These are phyloP conservation scores for Fusarium haematococcum DNA, from an alignment of 2,329 filamentous ascomycete species.

Conservation along the genomic window DNA sequence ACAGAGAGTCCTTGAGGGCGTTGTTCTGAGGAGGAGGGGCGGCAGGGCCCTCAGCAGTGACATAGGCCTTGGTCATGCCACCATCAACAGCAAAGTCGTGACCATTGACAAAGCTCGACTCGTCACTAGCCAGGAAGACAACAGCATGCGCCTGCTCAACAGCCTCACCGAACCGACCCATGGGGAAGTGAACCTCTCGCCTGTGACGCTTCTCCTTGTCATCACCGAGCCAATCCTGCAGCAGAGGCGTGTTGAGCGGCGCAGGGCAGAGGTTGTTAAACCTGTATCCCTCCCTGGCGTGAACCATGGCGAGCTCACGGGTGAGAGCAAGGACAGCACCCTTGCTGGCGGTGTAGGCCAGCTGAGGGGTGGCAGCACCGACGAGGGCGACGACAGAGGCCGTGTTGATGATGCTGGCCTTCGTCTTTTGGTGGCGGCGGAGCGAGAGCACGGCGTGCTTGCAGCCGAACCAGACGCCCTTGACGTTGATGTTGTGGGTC, in stretches of 20 bases:
- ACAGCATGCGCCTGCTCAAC: conserved; percentile 93
- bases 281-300: conserved; percentile 87
- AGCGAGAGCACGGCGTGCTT: conserved; percentile 90
- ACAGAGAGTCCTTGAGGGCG: conserved; percentile 62
- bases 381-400: conserved; percentile 90
- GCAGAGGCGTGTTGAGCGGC: conserved; percentile 89
- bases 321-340: conserved; percentile 92
- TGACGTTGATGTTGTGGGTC: conserved; percentile 94
- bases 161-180: conserved; percentile 91
- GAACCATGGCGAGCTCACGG: conserved; percentile 89
- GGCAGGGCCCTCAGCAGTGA: conserved; percentile 72
- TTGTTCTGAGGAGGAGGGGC: conserved; percentile 69
- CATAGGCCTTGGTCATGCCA: conserved; percentile 94
- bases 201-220: conserved; percentile 83
- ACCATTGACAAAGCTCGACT: conserved; percentile 90
- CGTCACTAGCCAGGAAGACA: conserved; percentile 86
- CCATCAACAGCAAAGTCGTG: conserved; percentile 96
- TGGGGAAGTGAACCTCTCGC: conserved; percentile 90
- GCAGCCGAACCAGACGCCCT: conserved; percentile 96
- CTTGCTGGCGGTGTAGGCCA: conserved; percentile 95
- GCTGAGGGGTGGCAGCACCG: conserved; percentile 86
- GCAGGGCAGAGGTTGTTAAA: conserved; percentile 94
- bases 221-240: conserved; percentile 94
- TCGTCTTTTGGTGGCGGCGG: conserved; percentile 81
- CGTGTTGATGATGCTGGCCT: conserved; percentile 90